Evolutionary conservation across 352 stramenopile genomes (phyloP), one percentile per base, ranked within the genome.

Genomic region (Halophytophthora polymorphica): DNA sequence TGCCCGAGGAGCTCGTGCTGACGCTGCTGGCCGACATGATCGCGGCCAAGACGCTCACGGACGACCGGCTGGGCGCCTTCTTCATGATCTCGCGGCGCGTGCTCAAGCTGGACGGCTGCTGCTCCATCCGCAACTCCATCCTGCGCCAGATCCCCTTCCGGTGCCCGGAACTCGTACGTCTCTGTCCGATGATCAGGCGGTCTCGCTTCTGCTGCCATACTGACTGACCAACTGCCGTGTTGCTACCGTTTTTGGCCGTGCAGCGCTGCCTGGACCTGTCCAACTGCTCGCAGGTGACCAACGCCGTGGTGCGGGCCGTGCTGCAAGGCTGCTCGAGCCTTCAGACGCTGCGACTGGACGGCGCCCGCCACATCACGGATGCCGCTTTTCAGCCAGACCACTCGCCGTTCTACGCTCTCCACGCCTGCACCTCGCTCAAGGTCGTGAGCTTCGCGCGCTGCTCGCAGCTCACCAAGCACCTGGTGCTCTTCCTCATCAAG

Each of bases 211-310:
- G n/a, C n/a, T n/a, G n/a, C n/a, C n/a, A n/a, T n/a, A n/a, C n/a
- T n/a, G n/a, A n/a, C n/a, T n/a, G n/a, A n/a, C n/a, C n/a, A n/a
- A n/a, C n/a, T n/a, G n/a, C n/a, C n/a, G n/a, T n/a, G n/a, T n/a
- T n/a, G n/a, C n/a, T n/a, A n/a, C n/a, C n/a, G n/a, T n/a, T n/a
- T n/a, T n/a, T n/a, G n/a, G n/a, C n/a, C n/a, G n/a, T n/a, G n/a
- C 45, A 94, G 84, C 76, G 79, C 53, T 93, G 76, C 40, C 64
- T 95, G 44, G 81, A 95, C 60, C 59, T 95, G 17, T 86, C 83
- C 15, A 90, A 91, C 54, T 95, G 82, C 51, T 59, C 70, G n/a
- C 85, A 95, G 66, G 85, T 95, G 48, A 93, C 75, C 62, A 95
- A 93, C 64, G 81, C 81, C 5, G 82, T 95, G 43, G 74, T 95